phyloP scores from a whole-genome alignment of 2,329 filamentous ascomycete genomes.

The Capronia epimyces region DNA sequence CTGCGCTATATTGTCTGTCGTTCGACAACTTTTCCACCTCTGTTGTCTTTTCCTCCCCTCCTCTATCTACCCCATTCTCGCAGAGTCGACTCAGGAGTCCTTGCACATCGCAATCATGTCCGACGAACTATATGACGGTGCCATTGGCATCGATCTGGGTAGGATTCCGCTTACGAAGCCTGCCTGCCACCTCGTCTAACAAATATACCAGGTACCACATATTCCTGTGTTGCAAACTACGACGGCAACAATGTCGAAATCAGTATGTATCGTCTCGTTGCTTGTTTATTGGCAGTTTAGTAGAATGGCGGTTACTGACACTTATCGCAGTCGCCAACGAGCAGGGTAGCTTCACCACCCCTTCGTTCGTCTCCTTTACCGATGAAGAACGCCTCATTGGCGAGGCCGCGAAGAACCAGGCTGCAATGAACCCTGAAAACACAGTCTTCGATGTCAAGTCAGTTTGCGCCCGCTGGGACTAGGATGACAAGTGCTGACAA shows the following conservation, averaged over 20 bases:
- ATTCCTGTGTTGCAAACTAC: conserved; percentile 99
- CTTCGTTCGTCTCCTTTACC: conserved; percentile 98
- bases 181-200: conserved; percentile 27
- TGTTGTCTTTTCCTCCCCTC: not conserved
- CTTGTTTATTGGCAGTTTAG: not conserved
- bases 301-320: conserved; percentile 22
- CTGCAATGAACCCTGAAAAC: conserved; percentile 97
- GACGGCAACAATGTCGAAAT: conserved; percentile 99
- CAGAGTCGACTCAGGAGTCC: conserved; percentile 2
- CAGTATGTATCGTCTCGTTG: conserved; percentile 56
- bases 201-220: conserved; percentile 74
- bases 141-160: conserved; percentile 99
- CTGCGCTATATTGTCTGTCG: not conserved
- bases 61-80: not conserved
- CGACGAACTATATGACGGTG: conserved; percentile 98
- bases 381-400: conserved; percentile 98
- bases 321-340: conserved; percentile 76
- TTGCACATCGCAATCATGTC: conserved; percentile 56
- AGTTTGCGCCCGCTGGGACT: conserved; percentile 36
- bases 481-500: conserved; percentile 1
- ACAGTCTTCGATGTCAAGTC: conserved; percentile 99
- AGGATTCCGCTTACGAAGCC: conserved; percentile 28
- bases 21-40: not conserved
- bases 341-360: conserved; percentile 98
- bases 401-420: conserved; percentile 99